These are phyloP conservation scores for Gynandropsis gynandra DNA, from an alignment of 345 rosid genomes.

Conservation along the genomic window DNA sequence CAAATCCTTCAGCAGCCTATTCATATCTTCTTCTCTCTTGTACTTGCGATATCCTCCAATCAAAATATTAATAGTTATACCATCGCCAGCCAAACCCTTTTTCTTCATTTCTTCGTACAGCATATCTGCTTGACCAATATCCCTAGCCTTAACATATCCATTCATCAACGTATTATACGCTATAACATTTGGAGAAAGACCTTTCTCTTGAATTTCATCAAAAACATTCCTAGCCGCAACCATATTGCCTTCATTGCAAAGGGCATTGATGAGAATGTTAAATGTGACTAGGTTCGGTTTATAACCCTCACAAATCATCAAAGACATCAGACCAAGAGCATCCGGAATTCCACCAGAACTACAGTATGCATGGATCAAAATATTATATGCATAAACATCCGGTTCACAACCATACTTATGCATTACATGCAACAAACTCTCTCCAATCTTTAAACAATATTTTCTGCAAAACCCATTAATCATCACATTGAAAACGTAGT, in stretches of 20 bases:
- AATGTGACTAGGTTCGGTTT: conserved; percentile 44
- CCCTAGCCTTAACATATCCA: conserved; percentile 64
- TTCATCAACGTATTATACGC: conserved; percentile 52
- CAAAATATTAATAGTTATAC: conserved; percentile 56
- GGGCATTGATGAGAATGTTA: conserved; percentile 42
- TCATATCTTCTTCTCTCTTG: conserved; percentile 43
- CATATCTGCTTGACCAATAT: conserved; percentile 43
- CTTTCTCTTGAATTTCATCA: conserved; percentile 36
- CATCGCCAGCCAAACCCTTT: conserved; percentile 50
- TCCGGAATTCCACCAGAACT: conserved; percentile 31
- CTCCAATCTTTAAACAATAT: conserved; percentile 36
- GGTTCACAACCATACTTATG: conserved; percentile 43
- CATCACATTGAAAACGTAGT: conserved; percentile 37
- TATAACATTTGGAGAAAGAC: conserved; percentile 38
- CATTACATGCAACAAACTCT: conserved; percentile 57
- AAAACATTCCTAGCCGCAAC: conserved; percentile 44
- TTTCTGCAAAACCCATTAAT: conserved; percentile 60
- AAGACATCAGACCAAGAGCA: conserved; percentile 40
- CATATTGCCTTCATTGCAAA: conserved; percentile 53
- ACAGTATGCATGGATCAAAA: conserved; percentile 52
- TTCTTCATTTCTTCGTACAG: conserved; percentile 52
- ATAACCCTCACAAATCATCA: conserved; percentile 51
- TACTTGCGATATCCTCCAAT: conserved; percentile 55
- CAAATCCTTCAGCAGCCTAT: conserved; percentile 44
- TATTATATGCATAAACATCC: conserved; percentile 52